A percentile compares a stretch with the other conserved stretches of the same genome.
Conservation (phyloP, 2,329 filamentous ascomycete genomes). For the Botrytis sinoallii region DNA sequence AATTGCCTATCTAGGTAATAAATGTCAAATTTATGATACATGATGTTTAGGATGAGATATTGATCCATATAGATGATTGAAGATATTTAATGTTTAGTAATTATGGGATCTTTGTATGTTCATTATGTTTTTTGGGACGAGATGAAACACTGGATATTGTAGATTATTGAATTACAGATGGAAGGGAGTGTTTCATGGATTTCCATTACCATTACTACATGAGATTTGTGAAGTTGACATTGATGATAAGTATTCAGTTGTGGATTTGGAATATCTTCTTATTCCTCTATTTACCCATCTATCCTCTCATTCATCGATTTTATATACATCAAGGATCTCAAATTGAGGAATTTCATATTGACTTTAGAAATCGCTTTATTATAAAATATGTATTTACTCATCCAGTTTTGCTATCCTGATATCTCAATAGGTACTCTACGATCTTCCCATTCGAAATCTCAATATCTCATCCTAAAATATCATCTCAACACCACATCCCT, state of each 20-base stretch:
- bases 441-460: too few species aligned
- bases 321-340: too few species aligned
- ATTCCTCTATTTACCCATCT: rapidly evolving
- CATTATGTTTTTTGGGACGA: background rate
- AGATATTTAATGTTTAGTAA: background rate
- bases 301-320: too few species aligned
- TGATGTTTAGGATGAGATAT: background rate
- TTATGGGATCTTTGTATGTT: background rate
- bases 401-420: too few species aligned
- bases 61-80: rapidly evolving
- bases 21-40: background rate
- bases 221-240: rapidly evolving
- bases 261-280: too few species aligned
- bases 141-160: background rate
- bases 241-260: too few species aligned
- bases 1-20: too few species aligned
- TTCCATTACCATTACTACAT: background rate
- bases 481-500: rapidly evolving
- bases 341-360: background rate
- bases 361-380: too few species aligned
- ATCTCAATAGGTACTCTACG: too few species aligned
- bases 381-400: too few species aligned
- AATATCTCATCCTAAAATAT: too few species aligned
- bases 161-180: rapidly evolving
- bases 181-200: background rate